Percentiles rank a stretch among this genome's conserved stretches.
Conservation (phyloP, 495 filamentous ascomycete species). For the Pseudoneurospora amorphoporcata region DNA sequence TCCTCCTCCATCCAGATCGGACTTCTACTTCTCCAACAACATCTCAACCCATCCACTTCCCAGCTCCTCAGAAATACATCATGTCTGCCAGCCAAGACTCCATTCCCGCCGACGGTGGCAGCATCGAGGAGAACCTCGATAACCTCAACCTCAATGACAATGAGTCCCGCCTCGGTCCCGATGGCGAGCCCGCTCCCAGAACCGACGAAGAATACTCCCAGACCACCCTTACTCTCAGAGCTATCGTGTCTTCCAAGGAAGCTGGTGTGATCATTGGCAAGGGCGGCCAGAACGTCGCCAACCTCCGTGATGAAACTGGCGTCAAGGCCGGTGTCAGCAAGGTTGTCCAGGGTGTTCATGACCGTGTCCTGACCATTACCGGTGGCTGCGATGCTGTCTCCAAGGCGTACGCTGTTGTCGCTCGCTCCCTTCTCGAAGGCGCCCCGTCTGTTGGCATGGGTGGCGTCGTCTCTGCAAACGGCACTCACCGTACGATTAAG, state of each 20-base stretch:
- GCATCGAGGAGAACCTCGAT: constrained; percentile 41
- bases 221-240: constrained; percentile 82
- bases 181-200: constrained; percentile 62
- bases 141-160: constrained; percentile 38
- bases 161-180: constrained; percentile 50
- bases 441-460: constrained; percentile 94
- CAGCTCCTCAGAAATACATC: constrained; percentile 8
- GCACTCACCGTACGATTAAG: constrained; percentile 74
- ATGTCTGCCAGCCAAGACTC: constrained; percentile 43
- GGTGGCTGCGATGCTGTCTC: constrained; percentile 77
- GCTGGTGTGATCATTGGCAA: constrained; percentile 98
- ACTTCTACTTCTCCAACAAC: neutral
- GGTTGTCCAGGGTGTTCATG: constrained; percentile 92
- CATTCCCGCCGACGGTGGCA: constrained; percentile 27
- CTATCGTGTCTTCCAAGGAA: constrained; percentile 97
- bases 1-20: neutral
- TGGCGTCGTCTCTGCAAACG: constrained; percentile 69
- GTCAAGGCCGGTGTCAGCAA: constrained; percentile 98
- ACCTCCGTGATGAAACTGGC: constrained; percentile 91
- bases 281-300: constrained; percentile 94
- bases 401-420: constrained; percentile 86
- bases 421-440: constrained; percentile 81
- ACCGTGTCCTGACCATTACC: constrained; percentile 91
- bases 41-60: neutral
- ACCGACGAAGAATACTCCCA: constrained; percentile 95